Conservation (phyloP, 179 eudicot genomes). For the Patellifolia procumbens region DNA sequence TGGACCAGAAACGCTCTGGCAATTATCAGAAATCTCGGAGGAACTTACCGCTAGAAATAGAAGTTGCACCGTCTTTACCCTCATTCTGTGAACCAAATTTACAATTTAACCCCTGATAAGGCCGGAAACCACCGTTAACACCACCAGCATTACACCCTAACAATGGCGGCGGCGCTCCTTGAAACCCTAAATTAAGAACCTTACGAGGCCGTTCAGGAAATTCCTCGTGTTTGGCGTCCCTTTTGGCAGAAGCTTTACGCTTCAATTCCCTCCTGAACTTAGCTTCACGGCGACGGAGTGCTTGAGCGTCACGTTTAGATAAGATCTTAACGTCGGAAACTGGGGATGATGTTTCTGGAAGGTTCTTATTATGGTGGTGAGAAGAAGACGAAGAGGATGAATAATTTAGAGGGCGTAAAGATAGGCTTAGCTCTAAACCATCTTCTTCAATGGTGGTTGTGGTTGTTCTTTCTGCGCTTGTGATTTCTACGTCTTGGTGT, state of each 20-base stretch:
- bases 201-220: constrained; percentile 25
- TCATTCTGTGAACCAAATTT: constrained; percentile 9
- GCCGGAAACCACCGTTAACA: constrained; percentile 32
- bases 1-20: constrained; percentile 39
- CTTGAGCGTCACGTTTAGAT: constrained; percentile 42
- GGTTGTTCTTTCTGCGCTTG: constrained; percentile 2
- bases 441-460: constrained; percentile 28
- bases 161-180: constrained; percentile 29
- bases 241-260: constrained; percentile 12
- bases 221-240: constrained; percentile 14
- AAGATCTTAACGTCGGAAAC: constrained; percentile 9
- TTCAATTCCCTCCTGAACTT: constrained; percentile 47
- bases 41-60: constrained; percentile 42
- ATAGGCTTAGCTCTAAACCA: constrained; percentile 58
- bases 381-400: background rate
- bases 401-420: constrained; percentile 28
- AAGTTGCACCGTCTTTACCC: constrained; percentile 6
- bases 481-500: background rate
- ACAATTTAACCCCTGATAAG: constrained; percentile 30
- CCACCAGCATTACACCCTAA: constrained; percentile 32
- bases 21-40: constrained; percentile 42
- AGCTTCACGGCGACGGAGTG: constrained; percentile 43
- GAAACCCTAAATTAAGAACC: constrained; percentile 9
- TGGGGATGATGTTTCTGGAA: constrained; percentile 13
- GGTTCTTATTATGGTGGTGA: background rate